Conservation (phyloP, 2,329 filamentous ascomycete genomes). For the Colletotrichum sansevieriae region DNA sequence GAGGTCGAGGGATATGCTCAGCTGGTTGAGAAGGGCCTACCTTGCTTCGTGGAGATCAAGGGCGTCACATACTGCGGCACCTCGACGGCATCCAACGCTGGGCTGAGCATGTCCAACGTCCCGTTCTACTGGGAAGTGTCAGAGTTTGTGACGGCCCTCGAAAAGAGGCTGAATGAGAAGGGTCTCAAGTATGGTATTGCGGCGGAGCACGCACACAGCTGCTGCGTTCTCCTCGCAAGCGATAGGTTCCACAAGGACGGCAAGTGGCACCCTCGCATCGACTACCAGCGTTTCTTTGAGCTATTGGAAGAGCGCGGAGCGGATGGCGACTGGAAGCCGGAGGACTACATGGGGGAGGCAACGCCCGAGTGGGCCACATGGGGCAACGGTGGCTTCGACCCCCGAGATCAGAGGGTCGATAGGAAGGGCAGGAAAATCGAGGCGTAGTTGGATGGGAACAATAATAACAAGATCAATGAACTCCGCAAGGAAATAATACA, state of each 20-base stretch:
- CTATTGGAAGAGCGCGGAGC: constrained; percentile 77
- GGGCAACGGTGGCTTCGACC: constrained; percentile 96
- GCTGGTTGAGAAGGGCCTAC: constrained; percentile 86
- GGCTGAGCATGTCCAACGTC: constrained; percentile 96
- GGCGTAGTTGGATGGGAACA: constrained; percentile 44
- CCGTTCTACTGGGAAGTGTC: constrained; percentile 94
- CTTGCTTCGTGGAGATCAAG: constrained; percentile 95
- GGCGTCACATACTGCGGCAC: constrained; percentile 98
- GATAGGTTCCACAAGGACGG: constrained; percentile 81
- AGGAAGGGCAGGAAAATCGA: constrained; percentile 81
- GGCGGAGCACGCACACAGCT: constrained; percentile 95
- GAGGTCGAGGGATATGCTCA: constrained; percentile 92
- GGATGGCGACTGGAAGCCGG: constrained; percentile 81
- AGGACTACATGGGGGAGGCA: constrained; percentile 88
- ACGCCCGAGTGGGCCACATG: constrained; percentile 96
- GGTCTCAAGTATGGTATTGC: constrained; percentile 90
- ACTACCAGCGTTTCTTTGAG: constrained; percentile 90
- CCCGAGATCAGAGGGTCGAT: constrained; percentile 87
- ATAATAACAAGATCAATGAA: constrained; percentile 38
- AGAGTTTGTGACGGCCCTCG: constrained; percentile 83
- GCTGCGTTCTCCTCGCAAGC: constrained; percentile 89
- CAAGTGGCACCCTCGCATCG: constrained; percentile 91
- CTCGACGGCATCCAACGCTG: constrained; percentile 83
- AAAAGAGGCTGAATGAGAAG: constrained; percentile 74
- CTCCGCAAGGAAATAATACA: constrained; percentile 18